Conservation (phyloP, 257 asterid species). For the Solanum pennellii region DNA sequence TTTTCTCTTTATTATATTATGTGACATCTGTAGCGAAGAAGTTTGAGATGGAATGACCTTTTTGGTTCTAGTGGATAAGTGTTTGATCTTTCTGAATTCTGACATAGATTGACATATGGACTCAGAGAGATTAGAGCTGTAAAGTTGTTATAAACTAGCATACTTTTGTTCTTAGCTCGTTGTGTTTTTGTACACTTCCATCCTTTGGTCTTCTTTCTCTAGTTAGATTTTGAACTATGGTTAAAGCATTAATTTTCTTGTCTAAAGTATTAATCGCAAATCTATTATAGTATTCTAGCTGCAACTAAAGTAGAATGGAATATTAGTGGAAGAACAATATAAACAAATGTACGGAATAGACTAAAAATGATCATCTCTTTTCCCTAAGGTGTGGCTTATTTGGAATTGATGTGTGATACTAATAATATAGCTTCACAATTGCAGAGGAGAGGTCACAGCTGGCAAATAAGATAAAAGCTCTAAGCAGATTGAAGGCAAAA, state of each 20-base stretch:
- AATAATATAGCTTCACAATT: background rate
- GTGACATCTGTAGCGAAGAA: background rate
- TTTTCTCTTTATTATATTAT: background rate
- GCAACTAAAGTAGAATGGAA: background rate
- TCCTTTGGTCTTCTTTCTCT: background rate
- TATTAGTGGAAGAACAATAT: background rate
- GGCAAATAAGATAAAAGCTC: conserved; percentile 85
- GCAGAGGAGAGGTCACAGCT: conserved; percentile 77
- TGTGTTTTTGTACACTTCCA: background rate
- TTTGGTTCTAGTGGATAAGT: background rate
- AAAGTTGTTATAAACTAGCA: background rate
- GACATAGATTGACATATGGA: background rate
- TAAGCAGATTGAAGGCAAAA: conserved; percentile 84
- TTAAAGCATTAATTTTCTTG: background rate
- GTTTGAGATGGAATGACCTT: background rate
- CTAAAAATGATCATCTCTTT: background rate
- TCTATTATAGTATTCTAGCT: background rate
- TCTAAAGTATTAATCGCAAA: background rate
- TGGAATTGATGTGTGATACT: background rate
- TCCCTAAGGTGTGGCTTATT: background rate
- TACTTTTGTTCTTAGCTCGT: background rate
- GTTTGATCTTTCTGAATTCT: background rate
- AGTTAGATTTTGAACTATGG: background rate
- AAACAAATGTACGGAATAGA: background rate
- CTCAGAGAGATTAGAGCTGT: background rate